These are phyloP conservation scores for Azolla pinnata DNA, from an alignment of 75 land plant genomes.

Conservation along the genomic window DNA sequence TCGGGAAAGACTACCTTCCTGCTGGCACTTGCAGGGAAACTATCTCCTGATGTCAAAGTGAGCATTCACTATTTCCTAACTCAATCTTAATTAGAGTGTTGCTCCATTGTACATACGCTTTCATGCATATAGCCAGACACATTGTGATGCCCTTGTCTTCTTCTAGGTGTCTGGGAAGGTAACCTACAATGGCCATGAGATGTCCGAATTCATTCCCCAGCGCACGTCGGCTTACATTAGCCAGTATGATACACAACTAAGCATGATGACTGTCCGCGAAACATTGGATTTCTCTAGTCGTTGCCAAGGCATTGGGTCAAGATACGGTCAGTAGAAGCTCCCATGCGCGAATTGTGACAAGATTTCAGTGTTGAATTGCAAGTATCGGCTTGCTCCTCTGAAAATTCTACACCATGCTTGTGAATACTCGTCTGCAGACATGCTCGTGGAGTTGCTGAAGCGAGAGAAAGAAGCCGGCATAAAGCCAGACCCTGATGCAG, in stretches of 20 bases:
- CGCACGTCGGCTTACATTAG: conserved; percentile 81
- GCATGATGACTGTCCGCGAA: conserved; percentile 80
- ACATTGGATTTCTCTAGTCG: conserved; percentile 73
- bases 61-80: no score
- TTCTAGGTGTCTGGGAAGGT: conserved; percentile 52
- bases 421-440: conserved; percentile 22
- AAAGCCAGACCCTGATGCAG: conserved; percentile 45
- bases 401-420: no score
- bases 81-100: no score
- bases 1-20: no score
- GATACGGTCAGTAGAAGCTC: conserved; percentile 49
- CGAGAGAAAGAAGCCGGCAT: conserved; percentile 46
- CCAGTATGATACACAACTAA: conserved; percentile 70
- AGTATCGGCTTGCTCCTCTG: no score
- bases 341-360: no score
- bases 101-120: no score
- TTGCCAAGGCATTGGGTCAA: conserved; percentile 64
- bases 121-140: no score
- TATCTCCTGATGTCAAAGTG: no score
- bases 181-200: conserved; percentile 77
- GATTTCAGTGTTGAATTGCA: no score
- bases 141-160: no score
- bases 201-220: conserved; percentile 65
- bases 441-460: conserved; percentile 35
- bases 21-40: no score